Conservation (phyloP, 805 yeast species). For the Candida pseudoglaebosa region DNA sequence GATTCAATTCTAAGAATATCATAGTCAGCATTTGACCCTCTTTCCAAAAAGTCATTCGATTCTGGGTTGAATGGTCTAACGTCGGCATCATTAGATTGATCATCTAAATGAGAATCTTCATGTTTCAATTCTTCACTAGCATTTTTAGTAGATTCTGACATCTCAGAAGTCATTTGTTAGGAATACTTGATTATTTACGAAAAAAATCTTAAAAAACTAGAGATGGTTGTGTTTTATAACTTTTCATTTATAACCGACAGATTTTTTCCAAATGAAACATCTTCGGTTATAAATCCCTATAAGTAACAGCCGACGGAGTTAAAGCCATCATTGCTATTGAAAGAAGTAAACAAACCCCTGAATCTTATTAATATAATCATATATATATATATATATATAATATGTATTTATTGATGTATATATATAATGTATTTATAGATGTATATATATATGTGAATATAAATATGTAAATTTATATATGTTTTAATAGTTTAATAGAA, state of each 20-base stretch:
- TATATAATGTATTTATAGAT: too few relatives aligned
- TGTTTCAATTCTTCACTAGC: background rate
- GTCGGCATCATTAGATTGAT: background rate
- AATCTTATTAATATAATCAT: too few relatives aligned
- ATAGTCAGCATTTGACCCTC: slow-evolving; percentile 5
- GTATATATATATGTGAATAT: too few relatives aligned
- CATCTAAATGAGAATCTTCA: background rate
- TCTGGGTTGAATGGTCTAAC: background rate
- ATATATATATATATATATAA: too few relatives aligned
- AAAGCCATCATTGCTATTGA: background rate
- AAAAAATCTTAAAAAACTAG: too few relatives aligned
- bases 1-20: slow-evolving; percentile 22
- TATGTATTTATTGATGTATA: too few relatives aligned
- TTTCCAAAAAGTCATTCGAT: background rate
- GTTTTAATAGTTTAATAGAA: too few relatives aligned
- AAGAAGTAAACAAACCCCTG: too few relatives aligned
- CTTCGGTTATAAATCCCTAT: background rate
- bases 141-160: background rate
- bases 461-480: too few relatives aligned
- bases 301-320: background rate
- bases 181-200: too few relatives aligned
- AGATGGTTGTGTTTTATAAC: too few relatives aligned
- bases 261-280: background rate
- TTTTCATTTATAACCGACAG: too few relatives aligned
- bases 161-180: background rate